These are phyloP conservation scores for Papiliotrema fonsecae DNA, from an alignment of 1,284 basidiomycete genomes.

Conservation along the genomic window DNA sequence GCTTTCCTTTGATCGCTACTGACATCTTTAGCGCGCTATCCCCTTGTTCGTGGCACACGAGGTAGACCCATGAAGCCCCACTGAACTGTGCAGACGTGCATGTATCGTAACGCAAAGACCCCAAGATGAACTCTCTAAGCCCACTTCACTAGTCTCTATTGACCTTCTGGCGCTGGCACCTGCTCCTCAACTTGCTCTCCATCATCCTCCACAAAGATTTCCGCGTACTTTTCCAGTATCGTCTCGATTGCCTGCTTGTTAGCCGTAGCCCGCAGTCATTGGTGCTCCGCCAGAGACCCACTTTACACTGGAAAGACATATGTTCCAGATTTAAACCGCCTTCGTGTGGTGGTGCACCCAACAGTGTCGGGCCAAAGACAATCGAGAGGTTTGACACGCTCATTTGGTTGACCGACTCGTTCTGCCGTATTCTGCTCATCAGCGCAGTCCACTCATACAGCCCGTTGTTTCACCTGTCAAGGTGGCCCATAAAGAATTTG, in stretches of 20 bases:
- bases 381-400: conserved; percentile 88
- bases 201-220: conserved; percentile 75
- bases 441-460: too few species aligned
- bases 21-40: too few species aligned
- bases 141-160: background rate
- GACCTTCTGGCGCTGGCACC: conserved; percentile 1
- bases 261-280: background rate
- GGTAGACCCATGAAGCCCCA: background rate
- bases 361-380: conserved; percentile 93
- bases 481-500: conserved; percentile 91
- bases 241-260: conserved; percentile 69
- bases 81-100: background rate
- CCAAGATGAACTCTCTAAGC: background rate
- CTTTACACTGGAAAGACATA: conserved; percentile 63
- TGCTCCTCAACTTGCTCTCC: conserved; percentile 11
- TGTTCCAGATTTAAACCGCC: conserved; percentile 54
- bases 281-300: conserved; percentile 29
- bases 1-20: too few species aligned
- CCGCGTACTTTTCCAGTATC: conserved; percentile 75
- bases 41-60: too few species aligned
- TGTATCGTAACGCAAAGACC: background rate
- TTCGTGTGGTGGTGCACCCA: conserved; percentile 57
- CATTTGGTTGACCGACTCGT: conserved; percentile 83
- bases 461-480: conserved; percentile 66
- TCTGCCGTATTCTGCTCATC: conserved; percentile 61